Percentiles rank a stretch among this genome's conserved stretches.
Evolutionary conservation across 192 early-diverging fungal species (phyloP).

Genomic region (Coemansia asiatica): DNA sequence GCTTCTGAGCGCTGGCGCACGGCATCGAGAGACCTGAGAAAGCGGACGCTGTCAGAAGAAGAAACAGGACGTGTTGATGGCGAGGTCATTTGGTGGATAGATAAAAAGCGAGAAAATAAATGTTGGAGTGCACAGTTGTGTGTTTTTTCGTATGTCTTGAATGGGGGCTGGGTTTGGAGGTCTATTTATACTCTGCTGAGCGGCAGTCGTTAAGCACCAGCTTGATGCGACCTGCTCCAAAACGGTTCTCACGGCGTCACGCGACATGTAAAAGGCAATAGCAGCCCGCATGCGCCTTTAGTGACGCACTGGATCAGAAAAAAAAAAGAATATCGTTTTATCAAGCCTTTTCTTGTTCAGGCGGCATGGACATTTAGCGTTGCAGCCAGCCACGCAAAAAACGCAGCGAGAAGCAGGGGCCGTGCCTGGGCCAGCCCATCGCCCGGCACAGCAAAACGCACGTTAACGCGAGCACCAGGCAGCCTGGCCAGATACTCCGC

Average conservation of each 20-base stretch:
- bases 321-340: too few relatives aligned
- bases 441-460: constrained; percentile 25
- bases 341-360: too few relatives aligned
- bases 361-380: not conserved
- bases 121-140: not conserved
- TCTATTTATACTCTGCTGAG: too few relatives aligned
- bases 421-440: constrained; percentile 13
- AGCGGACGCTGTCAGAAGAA: constrained; percentile 11
- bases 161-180: too few relatives aligned
- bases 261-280: not conserved
- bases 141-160: not conserved
- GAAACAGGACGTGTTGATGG: not conserved
- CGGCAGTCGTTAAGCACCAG: too few relatives aligned
- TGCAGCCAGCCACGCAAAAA: constrained; percentile 35
- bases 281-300: not conserved
- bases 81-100: not conserved
- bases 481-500: constrained; percentile 30
- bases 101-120: not conserved
- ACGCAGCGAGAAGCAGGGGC: constrained; percentile 22
- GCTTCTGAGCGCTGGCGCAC: constrained; percentile 70
- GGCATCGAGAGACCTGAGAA: constrained; percentile 69
- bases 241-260: not conserved
- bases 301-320: not conserved
- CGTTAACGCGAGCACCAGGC: not conserved
- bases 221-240: not conserved